Conservation (phyloP, 140 eudicot species). For the Cichorium intybus region DNA sequence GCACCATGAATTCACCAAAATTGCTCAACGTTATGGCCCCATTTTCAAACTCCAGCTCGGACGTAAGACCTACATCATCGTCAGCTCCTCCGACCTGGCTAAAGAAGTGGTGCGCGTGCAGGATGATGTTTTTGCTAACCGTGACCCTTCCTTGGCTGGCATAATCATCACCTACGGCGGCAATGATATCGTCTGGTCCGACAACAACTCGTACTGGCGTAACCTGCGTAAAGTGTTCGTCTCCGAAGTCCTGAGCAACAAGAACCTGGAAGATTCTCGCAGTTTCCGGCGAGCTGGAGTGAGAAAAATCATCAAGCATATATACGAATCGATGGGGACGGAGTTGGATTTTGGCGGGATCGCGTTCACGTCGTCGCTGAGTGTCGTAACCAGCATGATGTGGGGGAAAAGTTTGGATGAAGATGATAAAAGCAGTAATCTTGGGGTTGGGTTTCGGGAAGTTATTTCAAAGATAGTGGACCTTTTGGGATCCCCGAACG, state of each 20-base stretch:
- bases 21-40: slow-evolving; percentile 20
- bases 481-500: slow-evolving; percentile 26
- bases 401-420: slow-evolving; percentile 29
- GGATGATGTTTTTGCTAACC: slow-evolving; percentile 15
- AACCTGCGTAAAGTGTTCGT: slow-evolving; percentile 15
- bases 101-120: slow-evolving; percentile 7
- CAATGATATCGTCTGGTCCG: slow-evolving; percentile 8
- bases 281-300: slow-evolving; percentile 7
- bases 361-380: slow-evolving; percentile 15
- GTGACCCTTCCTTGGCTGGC: slow-evolving; percentile 1
- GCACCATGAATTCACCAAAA: slow-evolving; percentile 17
- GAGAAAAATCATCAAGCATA: neutral
- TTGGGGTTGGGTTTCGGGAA: slow-evolving; percentile 30
- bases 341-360: slow-evolving; percentile 17
- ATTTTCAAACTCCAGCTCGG: slow-evolving; percentile 21
- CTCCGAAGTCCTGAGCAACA: slow-evolving; percentile 4
- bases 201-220: slow-evolving; percentile 20
- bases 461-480: slow-evolving; percentile 30
- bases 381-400: slow-evolving; percentile 28
- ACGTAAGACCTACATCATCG: neutral
- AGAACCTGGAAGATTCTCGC: slow-evolving; percentile 8
- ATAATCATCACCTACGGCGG: neutral
- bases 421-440: slow-evolving; percentile 13
- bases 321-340: slow-evolving; percentile 1
- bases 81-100: slow-evolving; percentile 9